Percentiles rank a stretch among this genome's conserved stretches.
Evolutionary conservation across 768 basidiomycete genomes (phyloP).

Genomic region (Phaeotremella fagi): DNA sequence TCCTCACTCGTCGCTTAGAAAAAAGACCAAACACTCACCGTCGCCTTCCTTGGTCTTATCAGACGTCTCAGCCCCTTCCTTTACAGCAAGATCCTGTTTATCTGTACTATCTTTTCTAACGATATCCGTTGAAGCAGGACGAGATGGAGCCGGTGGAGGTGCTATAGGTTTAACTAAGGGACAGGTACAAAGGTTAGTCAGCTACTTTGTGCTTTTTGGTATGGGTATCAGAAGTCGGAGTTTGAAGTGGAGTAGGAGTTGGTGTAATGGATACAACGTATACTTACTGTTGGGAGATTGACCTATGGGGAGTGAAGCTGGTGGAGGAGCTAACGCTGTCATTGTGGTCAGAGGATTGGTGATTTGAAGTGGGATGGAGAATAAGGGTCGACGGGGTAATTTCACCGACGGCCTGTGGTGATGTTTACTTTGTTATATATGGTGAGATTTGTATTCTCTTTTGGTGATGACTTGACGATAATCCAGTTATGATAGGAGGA

Average conservation of each 20-base stretch:
- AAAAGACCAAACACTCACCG: slow-evolving; percentile 19
- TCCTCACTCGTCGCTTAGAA: no score
- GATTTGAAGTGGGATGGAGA: no score
- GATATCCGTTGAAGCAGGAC: background rate
- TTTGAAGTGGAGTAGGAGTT: no score
- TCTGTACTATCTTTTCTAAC: slow-evolving; percentile 6
- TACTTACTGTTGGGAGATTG: slow-evolving; percentile 12
- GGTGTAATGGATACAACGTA: no score
- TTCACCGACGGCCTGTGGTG: no score
- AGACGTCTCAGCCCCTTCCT: slow-evolving; percentile 16
- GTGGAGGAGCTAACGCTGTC: slow-evolving; percentile 34
- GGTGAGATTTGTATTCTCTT: no score
- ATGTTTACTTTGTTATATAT: no score
- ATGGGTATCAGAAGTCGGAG: no score
- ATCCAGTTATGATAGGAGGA: no score
- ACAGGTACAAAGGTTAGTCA: slow-evolving; percentile 4
- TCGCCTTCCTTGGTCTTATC: slow-evolving; percentile 21
- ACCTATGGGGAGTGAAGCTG: slow-evolving; percentile 9
- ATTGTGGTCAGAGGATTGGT: no score
- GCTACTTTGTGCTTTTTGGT: slow-evolving; percentile 7
- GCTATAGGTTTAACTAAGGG: slow-evolving; percentile 1
- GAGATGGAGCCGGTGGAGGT: background rate
- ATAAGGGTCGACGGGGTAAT: no score
- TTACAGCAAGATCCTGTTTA: slow-evolving; percentile 7
- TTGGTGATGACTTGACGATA: no score